These are phyloP conservation scores for Eucalyptus lansdowneana DNA, from an alignment of 345 rosid genomes.

Conservation along the genomic window DNA sequence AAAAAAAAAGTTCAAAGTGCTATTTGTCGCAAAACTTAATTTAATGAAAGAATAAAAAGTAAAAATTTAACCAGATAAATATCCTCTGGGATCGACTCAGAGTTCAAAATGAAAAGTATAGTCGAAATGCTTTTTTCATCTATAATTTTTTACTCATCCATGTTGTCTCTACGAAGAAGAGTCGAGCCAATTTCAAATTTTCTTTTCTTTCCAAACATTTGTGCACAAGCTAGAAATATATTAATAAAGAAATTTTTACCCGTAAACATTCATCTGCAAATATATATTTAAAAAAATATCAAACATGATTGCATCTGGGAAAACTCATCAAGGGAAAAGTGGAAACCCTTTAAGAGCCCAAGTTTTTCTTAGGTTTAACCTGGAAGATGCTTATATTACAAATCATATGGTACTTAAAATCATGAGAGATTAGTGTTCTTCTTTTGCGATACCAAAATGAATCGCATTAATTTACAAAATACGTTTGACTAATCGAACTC, in stretches of 20 bases:
- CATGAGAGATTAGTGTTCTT: background rate
- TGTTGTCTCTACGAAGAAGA: background rate
- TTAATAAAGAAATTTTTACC: background rate
- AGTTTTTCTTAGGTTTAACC: background rate
- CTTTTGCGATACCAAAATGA: background rate
- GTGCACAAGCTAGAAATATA: background rate
- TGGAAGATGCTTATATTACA: background rate
- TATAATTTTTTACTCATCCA: background rate
- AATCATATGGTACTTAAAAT: background rate
- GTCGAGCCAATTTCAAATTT: background rate
- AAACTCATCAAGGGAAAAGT: background rate
- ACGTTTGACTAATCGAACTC: background rate
- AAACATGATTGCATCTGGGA: background rate
- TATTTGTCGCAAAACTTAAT: background rate
- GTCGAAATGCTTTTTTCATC: background rate
- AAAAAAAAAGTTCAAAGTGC: background rate
- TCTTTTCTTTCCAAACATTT: background rate
- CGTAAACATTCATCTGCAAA: background rate
- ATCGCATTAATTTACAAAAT: background rate
- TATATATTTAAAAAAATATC: background rate
- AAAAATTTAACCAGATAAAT: background rate
- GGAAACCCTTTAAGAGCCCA: background rate
- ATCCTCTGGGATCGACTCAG: background rate
- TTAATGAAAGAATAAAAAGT: background rate
- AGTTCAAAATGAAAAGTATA: background rate